Evolutionary conservation across 345 rosid species (phyloP), one percentile per base, ranked within the genome.

Genomic region (Litchi chinensis): DNA sequence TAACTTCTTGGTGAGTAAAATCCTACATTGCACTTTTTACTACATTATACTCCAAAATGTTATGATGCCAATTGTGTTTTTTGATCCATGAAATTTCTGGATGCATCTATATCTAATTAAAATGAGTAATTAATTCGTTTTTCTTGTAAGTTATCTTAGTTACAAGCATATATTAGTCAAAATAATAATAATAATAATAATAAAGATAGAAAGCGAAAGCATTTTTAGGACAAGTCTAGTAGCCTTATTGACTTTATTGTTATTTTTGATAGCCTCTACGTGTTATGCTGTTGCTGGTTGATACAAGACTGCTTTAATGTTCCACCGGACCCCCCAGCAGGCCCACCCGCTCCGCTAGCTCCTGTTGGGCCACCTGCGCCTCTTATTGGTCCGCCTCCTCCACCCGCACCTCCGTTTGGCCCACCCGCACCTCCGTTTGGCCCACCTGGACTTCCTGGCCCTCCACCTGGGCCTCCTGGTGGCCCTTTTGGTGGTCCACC

Each of bases 201-300:
- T 2, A 41, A 41, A 65, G 39, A 13, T 13, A 12, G 16, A 18
- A 39, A 9, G 3, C 4, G 0, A 66, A 39, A 26, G 15, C 63
- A 46, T 16, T 54, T 56, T n/a, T 5, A 64, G 32, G 26, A 44
- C 54, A 7, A 70, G 21, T 22, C 32, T 70, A 66, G 40, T 71
- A 12, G 9, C 37, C 37, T 32, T 2, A 32, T 3, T 3, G 37
- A 32, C 37, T 32, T 32, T 56, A n/a, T 16, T 26, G 24, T 67
- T 65, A 4, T 22, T 21, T 41, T 8, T 73, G 64, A 76, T 79
- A 85, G 88, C 77, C 63, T 80, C 16, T 76, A 65, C 71, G 74
- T 44, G 32, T 8, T 83, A 11, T 81, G 86, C 80, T 83, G 88
- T 66, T 85, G 88, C 81, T 83, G 86, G 84, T 28, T 85, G 37